Conservation (phyloP, 108 stramenopile species). For the Fragilariopsis cylindrus region DNA sequence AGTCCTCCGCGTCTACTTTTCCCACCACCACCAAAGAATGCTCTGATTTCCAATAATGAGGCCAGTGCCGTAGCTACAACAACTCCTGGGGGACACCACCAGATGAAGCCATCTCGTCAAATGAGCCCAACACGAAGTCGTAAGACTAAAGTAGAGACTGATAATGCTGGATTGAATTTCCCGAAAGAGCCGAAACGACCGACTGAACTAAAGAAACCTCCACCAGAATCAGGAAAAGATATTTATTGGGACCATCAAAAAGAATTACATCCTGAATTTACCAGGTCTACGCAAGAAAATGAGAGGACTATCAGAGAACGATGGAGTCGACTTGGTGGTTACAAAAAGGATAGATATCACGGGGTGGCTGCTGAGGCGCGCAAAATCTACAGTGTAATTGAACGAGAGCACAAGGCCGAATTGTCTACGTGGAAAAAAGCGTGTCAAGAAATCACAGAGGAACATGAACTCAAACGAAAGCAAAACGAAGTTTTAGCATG, state of each 20-base stretch:
- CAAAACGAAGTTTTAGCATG: constrained; percentile 16
- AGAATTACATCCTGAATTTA: constrained; percentile 25
- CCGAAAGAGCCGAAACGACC: constrained; percentile 13
- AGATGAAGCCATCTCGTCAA: not conserved
- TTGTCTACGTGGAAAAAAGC: constrained; percentile 24
- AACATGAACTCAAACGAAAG: constrained; percentile 8
- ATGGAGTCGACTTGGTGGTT: constrained; percentile 25
- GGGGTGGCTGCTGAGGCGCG: constrained; percentile 25
- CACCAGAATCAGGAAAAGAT: constrained; percentile 36
- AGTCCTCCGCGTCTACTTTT: constrained; percentile 29
- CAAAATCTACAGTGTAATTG: constrained; percentile 23
- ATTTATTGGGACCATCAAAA: constrained; percentile 32
- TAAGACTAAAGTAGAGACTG: not conserved
- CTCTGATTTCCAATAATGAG: not conserved
- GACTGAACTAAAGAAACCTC: constrained; percentile 18
- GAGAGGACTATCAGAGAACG: constrained; percentile 17
- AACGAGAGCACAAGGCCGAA: constrained; percentile 21
- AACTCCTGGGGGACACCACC: not conserved
- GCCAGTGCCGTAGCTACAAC: not conserved
- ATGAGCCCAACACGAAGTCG: not conserved
- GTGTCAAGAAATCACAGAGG: constrained; percentile 16
- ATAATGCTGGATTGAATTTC: not conserved
- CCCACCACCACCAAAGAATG: constrained; percentile 18
- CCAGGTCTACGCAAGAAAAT: constrained; percentile 3
- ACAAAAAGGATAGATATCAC: constrained; percentile 34